Conservation (phyloP, 163 green algal species). For the Volvox carteri region DNA sequence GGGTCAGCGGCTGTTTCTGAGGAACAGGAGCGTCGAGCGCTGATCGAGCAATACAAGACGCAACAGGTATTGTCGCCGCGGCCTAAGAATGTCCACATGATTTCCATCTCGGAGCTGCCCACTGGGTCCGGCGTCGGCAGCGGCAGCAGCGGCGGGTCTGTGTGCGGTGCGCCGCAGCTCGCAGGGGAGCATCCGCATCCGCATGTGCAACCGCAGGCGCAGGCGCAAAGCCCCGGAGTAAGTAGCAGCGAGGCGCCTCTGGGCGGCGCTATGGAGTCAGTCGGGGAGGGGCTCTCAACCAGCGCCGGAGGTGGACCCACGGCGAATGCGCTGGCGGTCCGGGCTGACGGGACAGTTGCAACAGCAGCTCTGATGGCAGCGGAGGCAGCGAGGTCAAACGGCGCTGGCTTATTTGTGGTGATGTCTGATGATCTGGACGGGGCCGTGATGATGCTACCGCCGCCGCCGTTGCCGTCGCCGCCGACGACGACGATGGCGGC, state of each 20-base stretch:
- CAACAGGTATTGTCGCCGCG: constrained; percentile 43
- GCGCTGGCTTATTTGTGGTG: neutral
- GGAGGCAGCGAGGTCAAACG: neutral
- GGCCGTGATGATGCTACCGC: too few species aligned
- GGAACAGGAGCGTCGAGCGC: neutral
- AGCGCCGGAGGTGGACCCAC: neutral
- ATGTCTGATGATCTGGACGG: neutral
- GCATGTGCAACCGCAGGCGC: too few species aligned
- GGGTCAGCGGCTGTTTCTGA: neutral
- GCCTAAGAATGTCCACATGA: constrained; percentile 13
- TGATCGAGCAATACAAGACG: constrained; percentile 50
- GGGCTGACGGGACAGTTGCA: neutral
- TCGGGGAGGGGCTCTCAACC: too few species aligned
- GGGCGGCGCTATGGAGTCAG: too few species aligned
- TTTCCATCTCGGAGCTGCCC: constrained; percentile 7
- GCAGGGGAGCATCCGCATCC: too few species aligned
- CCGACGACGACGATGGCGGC: neutral
- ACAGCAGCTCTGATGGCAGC: neutral
- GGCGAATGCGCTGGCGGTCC: neutral
- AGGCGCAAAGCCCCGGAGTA: too few species aligned
- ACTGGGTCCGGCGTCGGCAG: neutral
- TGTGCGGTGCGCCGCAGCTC: too few species aligned
- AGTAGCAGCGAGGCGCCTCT: too few species aligned
- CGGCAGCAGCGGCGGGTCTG: neutral
- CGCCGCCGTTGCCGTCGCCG: neutral